Base-by-base conservation (phyloP, 257 asterid genomes). In the Linderniella brevidens region DNA sequence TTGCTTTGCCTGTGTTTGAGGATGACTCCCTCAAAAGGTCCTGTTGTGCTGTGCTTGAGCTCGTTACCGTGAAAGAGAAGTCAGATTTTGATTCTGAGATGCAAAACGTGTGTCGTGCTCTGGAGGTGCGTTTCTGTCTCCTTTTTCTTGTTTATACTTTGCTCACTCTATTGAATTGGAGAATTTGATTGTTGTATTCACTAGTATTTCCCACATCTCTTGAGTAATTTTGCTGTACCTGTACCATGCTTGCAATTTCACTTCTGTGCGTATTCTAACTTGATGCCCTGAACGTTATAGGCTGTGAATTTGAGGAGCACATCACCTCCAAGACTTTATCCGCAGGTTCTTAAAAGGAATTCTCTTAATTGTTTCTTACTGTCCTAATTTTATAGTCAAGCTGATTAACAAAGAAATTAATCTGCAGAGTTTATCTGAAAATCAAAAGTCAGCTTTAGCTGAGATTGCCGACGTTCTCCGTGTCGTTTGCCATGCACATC, bases 11-110 rank as follows among this genome's bases (percentile, higher is more conserved):
- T 0, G 57, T 86, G 58, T 77, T 81, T 20, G 81, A 76, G 58
- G 74, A 58, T 40, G 65, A 68, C 43, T 46, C 50, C 14, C n/a
- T 25, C 50, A 78, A 56, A 18, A 36, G 25, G 7, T 55, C 59
- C 7, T 85, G 92, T 49, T 72, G 90, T 65, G 96, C 83, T 5
- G 96, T 86, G 54, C 44, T 86, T 17, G 96, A 86, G 63, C 59
- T 86, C 52, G 81, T 81, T 18, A 86, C 92, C 14, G 41, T 46
- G 19, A 56, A 63, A 49, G 90, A 86, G 62, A 74, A 68, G 35
- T 40, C 65, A 6, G 38, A 76, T 57, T 78, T 86, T 46, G 71
- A 78, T 61, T 45, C 17, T 0, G 94, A 81, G 69, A 68, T 74
- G 57, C 77, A 73, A 41, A 55, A 36, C 54, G 52, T 81, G 51